A percentile compares a stretch with the other conserved stretches of the same genome.
These are phyloP conservation scores for Rhizopogon vesiculosus DNA, from an alignment of 768 basidiomycete genomes.

Conservation along the genomic window DNA sequence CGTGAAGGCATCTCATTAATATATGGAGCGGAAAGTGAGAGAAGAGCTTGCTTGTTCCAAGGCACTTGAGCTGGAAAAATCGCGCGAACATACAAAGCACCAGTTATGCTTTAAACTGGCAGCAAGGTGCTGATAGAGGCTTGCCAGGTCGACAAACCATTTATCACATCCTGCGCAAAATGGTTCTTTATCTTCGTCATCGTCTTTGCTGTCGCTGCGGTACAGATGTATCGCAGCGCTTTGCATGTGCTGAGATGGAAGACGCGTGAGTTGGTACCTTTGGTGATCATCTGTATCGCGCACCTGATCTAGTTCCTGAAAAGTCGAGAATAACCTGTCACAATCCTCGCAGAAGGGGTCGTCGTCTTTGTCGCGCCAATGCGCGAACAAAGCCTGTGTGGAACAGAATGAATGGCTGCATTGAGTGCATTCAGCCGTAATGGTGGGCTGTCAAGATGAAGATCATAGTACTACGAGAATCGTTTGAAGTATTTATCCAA, in stretches of 20 bases:
- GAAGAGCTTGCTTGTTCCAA: slow-evolving; percentile 29
- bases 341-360: slow-evolving; percentile 16
- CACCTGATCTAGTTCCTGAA: slow-evolving; percentile 10
- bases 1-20: background rate
- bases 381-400: slow-evolving; percentile 12
- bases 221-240: background rate
- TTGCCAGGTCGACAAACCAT: too few species aligned
- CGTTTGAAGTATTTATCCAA: background rate
- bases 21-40: too few species aligned
- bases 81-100: slow-evolving; percentile 29
- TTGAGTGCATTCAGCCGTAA: background rate
- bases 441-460: background rate
- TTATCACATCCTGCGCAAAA: too few species aligned
- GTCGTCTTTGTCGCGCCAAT: slow-evolving; percentile 13
- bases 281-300: background rate
- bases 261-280: background rate
- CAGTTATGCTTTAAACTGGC: slow-evolving; percentile 26
- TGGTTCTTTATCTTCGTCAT: slow-evolving; percentile 7
- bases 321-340: slow-evolving; percentile 12
- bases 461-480: background rate
- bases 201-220: background rate
- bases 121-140: too few species aligned
- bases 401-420: background rate
- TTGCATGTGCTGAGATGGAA: background rate
- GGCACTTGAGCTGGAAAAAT: slow-evolving; percentile 18